Base-by-base conservation (phyloP, 176 grass and related monocot species). In the Coix lacrymajobi region DNA sequence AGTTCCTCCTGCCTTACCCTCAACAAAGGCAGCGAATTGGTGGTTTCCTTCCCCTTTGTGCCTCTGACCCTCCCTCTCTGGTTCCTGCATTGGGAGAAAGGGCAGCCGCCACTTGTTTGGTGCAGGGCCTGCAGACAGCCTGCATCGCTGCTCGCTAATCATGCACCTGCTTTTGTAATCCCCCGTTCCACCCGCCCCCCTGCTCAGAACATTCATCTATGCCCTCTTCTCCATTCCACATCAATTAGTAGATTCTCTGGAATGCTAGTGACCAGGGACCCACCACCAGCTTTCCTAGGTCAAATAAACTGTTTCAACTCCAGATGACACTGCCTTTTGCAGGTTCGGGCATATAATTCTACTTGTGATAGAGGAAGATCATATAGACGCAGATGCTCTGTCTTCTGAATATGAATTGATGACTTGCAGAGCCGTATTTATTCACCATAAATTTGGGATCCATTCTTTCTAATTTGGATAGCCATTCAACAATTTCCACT, bases 101-200 rank as follows among this genome's bases (percentile, higher is more conserved):
- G 60, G 54, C 39, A 77, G 15, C n/a, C 43, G 32, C 79, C 86
- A 88, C 79, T 88, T 66, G 81, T 44, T 68, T 61, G 76, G 76
- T 73, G 43, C 73, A 82, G 52, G 64, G 32, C 22, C 54, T 70
- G 48, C 76, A 85, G 77, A 85, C 82, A 89, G 77, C 77, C 38
- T 85, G 82, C 73, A 85, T 80, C 81, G 57, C 58, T 80, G 63
- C 71, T 71, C 71, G 74, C 77, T 85, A 74, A 85, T 85, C 60
- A 76, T 89, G 71, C 82, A 64, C 41, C 48, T n/a, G 4, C 83
- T 85, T 89, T 85, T 44, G 66, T 71, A 71, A 22, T 63, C 39
- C 87, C 87, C 72, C 49, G 39, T 40, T 65, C 64, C 48, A 40
- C 16, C 79, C 77, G 76, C 58, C 20, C 13, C 62, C 15, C 15